Conservation (phyloP, 176 grass and related monocot species). For the Hyparrhenia diplandra region DNA sequence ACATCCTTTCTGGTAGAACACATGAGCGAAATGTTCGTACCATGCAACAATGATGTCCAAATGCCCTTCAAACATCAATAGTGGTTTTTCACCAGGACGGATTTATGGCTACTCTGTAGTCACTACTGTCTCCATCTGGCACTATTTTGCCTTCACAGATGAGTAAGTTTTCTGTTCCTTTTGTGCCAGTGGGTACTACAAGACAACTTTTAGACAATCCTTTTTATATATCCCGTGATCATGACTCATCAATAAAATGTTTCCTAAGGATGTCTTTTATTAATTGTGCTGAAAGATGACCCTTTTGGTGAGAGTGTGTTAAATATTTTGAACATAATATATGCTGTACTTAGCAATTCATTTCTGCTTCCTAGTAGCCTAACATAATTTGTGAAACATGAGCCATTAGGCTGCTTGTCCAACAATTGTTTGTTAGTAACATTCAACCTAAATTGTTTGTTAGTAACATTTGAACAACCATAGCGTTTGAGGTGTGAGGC, state of each 20-base stretch:
- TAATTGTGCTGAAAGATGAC: neutral
- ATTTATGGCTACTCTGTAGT: constrained; percentile 90
- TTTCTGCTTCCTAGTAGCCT: neutral
- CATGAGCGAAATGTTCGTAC: constrained; percentile 97
- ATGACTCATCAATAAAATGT: neutral
- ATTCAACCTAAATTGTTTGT: too few species aligned
- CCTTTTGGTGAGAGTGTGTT: neutral
- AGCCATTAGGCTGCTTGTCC: neutral
- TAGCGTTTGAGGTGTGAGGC: neutral
- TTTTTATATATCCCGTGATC: neutral
- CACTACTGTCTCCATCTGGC: constrained; percentile 86
- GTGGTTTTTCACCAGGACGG: constrained; percentile 95
- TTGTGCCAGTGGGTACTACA: neutral
- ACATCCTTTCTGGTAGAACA: constrained; percentile 51
- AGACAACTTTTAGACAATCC: neutral
- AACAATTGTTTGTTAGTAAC: neutral
- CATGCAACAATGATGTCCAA: constrained; percentile 99
- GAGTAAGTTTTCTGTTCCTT: constrained; percentile 52
- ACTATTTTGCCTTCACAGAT: constrained; percentile 98
- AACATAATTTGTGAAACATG: neutral
- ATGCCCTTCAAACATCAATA: constrained; percentile 89
- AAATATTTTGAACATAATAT: neutral
- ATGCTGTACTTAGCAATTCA: neutral
- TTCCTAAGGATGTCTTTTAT: neutral
- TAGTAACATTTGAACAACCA: constrained; percentile 3